phyloP scores from a whole-genome alignment of 441 rosid genomes.

The Erysimum cheiri region DNA sequence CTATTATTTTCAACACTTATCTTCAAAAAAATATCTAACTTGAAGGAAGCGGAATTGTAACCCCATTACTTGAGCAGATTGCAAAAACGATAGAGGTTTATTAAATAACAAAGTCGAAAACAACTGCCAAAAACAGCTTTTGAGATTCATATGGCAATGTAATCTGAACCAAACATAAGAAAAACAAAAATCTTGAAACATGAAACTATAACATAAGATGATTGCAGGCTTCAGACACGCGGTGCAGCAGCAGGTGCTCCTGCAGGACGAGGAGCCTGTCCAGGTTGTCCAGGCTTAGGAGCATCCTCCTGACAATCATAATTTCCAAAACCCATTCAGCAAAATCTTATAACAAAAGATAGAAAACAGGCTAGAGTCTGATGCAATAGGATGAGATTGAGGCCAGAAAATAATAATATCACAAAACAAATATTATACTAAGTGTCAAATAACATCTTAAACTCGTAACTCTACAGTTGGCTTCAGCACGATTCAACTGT shows the following conservation, averaged over 20 bases:
- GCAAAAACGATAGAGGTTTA: not conserved
- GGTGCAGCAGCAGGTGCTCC: constrained; percentile 47
- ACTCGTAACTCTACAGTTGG: too few species aligned
- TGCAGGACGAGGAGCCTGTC: constrained; percentile 50
- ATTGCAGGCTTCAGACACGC: constrained; percentile 45
- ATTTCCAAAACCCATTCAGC: not conserved
- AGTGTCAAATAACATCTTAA: too few species aligned
- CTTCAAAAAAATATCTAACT: not conserved
- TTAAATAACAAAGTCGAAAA: not conserved
- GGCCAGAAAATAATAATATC: too few species aligned
- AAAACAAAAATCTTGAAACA: not conserved
- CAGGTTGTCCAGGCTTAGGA: constrained; percentile 62
- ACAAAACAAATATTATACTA: too few species aligned
- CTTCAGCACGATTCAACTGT: too few species aligned
- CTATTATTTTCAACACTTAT: not conserved
- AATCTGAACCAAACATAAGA: constrained; percentile 1
- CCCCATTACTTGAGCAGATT: not conserved
- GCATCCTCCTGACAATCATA: constrained; percentile 53
- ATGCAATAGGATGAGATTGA: too few species aligned
- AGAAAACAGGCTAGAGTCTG: too few species aligned
- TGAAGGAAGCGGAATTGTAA: not conserved
- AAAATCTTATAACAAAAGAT: too few species aligned
- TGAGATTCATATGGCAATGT: constrained; percentile 3
- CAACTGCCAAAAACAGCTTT: not conserved
- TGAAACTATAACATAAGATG: not conserved